Evolutionary conservation across 2,329 filamentous ascomycete species (phyloP).

Genomic region (Purpureocillium takamizusanense): DNA sequence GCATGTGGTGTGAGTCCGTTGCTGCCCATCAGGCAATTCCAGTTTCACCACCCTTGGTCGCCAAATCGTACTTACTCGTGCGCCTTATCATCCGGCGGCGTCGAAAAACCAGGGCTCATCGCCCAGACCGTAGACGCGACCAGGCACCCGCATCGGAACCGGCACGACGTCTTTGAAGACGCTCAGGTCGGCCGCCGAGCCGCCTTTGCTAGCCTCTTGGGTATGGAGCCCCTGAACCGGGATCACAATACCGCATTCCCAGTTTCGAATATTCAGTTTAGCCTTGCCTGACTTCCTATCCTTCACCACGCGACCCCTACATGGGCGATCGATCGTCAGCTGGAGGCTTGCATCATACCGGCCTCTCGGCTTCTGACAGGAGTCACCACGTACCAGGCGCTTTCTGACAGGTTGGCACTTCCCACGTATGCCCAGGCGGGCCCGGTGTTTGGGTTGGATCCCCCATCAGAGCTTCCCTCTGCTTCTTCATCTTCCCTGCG

Average conservation of each 20-base stretch:
- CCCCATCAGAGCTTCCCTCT: constrained; percentile 1
- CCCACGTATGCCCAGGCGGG: constrained; percentile 76
- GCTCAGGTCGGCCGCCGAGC: constrained; percentile 11
- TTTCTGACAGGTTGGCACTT: constrained; percentile 86
- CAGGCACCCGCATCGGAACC: constrained; percentile 56
- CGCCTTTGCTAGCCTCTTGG: constrained; percentile 1
- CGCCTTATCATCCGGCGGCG: constrained; percentile 14
- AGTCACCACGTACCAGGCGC: constrained; percentile 64
- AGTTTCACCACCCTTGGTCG: no score
- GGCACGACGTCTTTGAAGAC: constrained; percentile 49
- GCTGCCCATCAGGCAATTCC: no score
- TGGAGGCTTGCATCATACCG: constrained; percentile 2
- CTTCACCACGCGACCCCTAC: constrained; percentile 67
- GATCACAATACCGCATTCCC: constrained; percentile 87
- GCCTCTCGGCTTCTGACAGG: no score
- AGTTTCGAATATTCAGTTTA: constrained; percentile 81
- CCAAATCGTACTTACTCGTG: background rate
- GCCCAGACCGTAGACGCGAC: constrained; percentile 33
- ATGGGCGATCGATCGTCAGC: constrained; percentile 4
- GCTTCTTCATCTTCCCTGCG: constrained; percentile 13
- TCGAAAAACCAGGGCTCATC: constrained; percentile 34
- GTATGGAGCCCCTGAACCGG: constrained; percentile 32
- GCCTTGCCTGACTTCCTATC: constrained; percentile 57
- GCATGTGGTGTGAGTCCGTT: no score
- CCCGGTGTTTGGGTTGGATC: constrained; percentile 5